Evolutionary conservation across 306 rosid species (phyloP).

Genomic region (Inga leiocalycina): DNA sequence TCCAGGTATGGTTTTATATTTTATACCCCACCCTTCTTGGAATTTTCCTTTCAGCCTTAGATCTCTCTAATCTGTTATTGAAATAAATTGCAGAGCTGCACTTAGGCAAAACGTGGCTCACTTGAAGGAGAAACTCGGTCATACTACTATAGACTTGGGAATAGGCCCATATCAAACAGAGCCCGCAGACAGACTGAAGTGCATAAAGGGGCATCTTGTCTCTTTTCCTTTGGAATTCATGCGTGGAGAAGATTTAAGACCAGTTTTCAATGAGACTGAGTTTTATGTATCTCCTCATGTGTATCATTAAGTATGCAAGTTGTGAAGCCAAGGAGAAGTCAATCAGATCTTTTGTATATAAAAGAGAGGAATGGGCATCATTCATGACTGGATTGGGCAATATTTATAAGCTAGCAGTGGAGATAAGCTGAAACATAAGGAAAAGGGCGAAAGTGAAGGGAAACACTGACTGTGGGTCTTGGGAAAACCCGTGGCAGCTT

Average conservation of each 20-base stretch:
- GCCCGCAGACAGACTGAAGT: conserved; percentile 60
- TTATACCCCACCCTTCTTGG: conserved; percentile 9
- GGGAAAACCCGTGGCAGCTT: not conserved
- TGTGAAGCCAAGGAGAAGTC: not conserved
- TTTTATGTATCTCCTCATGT: conserved; percentile 87
- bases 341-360: not conserved
- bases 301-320: conserved; percentile 52
- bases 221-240: conserved; percentile 92
- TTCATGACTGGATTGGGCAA: not conserved
- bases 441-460: conserved; percentile 20
- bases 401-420: not conserved
- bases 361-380: conserved; percentile 4
- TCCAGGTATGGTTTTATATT: conserved; percentile 59
- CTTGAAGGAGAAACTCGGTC: conserved; percentile 74
- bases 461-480: conserved; percentile 3
- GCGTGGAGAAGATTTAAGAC: conserved; percentile 90
- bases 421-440: conserved; percentile 4
- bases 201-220: conserved; percentile 83
- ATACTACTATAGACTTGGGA: conserved; percentile 85
- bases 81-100: conserved; percentile 57
- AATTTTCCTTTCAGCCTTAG: not conserved
- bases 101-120: conserved; percentile 68
- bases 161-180: conserved; percentile 66
- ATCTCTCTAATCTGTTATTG: not conserved
- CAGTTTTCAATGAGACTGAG: conserved; percentile 91